A percentile compares a stretch with the other conserved stretches of the same genome.
phyloP scores from a whole-genome alignment of 2,329 filamentous ascomycete species.

The Emmonsiellopsis sp. region DNA sequence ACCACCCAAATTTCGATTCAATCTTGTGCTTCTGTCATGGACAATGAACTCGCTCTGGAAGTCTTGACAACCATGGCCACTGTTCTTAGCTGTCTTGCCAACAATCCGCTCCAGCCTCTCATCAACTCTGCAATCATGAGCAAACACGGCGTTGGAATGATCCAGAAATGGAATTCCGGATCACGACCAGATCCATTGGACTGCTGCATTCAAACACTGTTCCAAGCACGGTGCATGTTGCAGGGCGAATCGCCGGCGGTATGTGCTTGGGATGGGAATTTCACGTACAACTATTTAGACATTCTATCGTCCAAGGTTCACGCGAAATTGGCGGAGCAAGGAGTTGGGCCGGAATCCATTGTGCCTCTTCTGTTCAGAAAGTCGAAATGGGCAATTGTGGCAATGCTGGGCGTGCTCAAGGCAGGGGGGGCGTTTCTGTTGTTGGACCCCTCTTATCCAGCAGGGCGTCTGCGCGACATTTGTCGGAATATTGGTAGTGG shows the following conservation, averaged over 20 bases:
- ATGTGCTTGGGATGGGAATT: constrained; percentile 11
- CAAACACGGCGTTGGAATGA: neutral
- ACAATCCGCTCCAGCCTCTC: neutral
- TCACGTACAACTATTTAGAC: constrained; percentile 10
- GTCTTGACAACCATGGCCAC: neutral
- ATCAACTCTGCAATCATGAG: neutral
- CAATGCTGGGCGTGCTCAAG: constrained; percentile 11
- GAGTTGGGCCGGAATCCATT: constrained; percentile 12
- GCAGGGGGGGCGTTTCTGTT: constrained; percentile 12
- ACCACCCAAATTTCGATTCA: neutral
- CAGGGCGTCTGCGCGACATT: constrained; percentile 8
- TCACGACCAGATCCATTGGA: neutral
- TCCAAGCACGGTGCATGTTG: neutral
- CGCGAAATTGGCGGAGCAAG: constrained; percentile 9
- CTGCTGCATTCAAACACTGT: neutral
- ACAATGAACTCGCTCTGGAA: neutral
- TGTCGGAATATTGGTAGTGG: constrained; percentile 5
- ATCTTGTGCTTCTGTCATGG: neutral
- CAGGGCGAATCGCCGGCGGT: constrained; percentile 8
- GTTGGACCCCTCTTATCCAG: constrained; percentile 8
- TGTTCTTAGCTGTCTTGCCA: neutral
- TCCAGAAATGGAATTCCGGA: neutral
- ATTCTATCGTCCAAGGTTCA: constrained; percentile 12
- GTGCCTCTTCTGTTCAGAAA: constrained; percentile 11
- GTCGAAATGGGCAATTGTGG: constrained; percentile 9